Base-by-base conservation (phyloP, 2,329 filamentous ascomycete species). In the Pseudodiploospora longispora region DNA sequence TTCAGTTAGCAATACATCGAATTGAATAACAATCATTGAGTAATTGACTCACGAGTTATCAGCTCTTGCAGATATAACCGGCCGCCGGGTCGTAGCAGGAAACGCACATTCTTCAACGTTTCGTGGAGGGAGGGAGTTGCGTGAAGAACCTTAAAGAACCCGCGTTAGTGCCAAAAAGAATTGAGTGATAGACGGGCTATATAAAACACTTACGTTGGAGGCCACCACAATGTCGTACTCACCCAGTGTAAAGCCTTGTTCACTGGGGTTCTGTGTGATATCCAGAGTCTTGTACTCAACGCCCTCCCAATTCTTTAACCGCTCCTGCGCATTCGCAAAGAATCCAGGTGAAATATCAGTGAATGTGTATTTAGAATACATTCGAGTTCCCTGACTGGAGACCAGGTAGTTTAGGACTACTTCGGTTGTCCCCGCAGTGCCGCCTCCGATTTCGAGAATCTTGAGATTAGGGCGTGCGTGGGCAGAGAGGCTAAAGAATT, bases 111-210 rank as follows among this genome's bases (percentile, higher is more conserved):
- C 32, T 34, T 9, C 32, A 34, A 34, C 32, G 32, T 34, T 12
- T 34, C 9, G 12, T 12, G 32, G 9, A 34, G 12, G 8, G 32
- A 34, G 9, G 32, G 32, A 34, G 32, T 34, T 9, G 32, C 32
- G 12, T 34, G 32, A 34, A 34, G 32, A 12, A 34, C 19, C 50
- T 27, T 59, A 12, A 27, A 12, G 27, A 10, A 27, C 27, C 19
- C 19, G 19, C 19, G 19, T 19, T 19, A 19, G 19, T 19, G 19
- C 19, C 19, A 19, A 19, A 19, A 19, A 19, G 19, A 19, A 19
- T 19, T 19, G 19, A 19, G 19, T 19, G 19, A 19, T 19, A 19
- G 19, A 19, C 19, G 19, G 19, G 19, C 19, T 19, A 19, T 19
- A 19, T 19, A 19, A 19, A 37, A 12, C 3, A 37, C 35, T 7